A percentile compares a stretch with the other conserved stretches of the same genome.
Evolutionary conservation across 768 basidiomycete species (phyloP).

Genomic region (Lanmaoa rubissima): DNA sequence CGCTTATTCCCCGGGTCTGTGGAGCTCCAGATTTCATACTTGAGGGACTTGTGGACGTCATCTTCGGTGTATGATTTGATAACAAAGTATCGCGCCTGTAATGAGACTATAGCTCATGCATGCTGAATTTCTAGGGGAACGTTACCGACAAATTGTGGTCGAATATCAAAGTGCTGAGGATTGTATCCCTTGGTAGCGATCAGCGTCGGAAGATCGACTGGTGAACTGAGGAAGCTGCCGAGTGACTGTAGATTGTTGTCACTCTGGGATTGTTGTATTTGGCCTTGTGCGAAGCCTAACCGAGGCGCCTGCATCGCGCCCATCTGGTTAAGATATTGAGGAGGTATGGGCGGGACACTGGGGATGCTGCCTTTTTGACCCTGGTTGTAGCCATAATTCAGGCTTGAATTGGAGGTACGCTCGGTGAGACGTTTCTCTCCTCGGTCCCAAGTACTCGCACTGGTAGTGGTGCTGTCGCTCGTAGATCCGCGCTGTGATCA

Average conservation of each 20-base stretch:
- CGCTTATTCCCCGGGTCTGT: slow-evolving; percentile 97
- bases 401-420: slow-evolving; percentile 66
- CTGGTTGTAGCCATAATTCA: slow-evolving; percentile 58
- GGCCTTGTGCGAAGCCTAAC: slow-evolving; percentile 37
- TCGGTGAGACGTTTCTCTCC: slow-evolving; percentile 56
- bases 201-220: slow-evolving; percentile 83
- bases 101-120: slow-evolving; percentile 4
- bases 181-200: slow-evolving; percentile 91
- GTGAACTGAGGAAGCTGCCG: slow-evolving; percentile 54
- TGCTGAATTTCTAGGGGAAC: neutral
- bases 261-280: slow-evolving; percentile 27
- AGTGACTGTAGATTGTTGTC: slow-evolving; percentile 38
- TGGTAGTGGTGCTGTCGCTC: slow-evolving; percentile 32
- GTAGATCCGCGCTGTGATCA: slow-evolving; percentile 37
- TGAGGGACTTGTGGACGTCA: slow-evolving; percentile 97
- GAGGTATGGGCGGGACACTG: slow-evolving; percentile 69
- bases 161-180: slow-evolving; percentile 77
- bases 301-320: slow-evolving; percentile 34
- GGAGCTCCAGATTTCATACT: slow-evolving; percentile 97
- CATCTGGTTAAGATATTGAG: slow-evolving; percentile 68
- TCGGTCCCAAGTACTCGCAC: slow-evolving; percentile 57
- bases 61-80: slow-evolving; percentile 99
- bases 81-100: slow-evolving; percentile 88
- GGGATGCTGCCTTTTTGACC: slow-evolving; percentile 45
- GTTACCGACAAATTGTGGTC: slow-evolving; percentile 68